phyloP scores from a whole-genome alignment of 164 flowering plant species.

The grape (Vitis vinifera) region DNA sequence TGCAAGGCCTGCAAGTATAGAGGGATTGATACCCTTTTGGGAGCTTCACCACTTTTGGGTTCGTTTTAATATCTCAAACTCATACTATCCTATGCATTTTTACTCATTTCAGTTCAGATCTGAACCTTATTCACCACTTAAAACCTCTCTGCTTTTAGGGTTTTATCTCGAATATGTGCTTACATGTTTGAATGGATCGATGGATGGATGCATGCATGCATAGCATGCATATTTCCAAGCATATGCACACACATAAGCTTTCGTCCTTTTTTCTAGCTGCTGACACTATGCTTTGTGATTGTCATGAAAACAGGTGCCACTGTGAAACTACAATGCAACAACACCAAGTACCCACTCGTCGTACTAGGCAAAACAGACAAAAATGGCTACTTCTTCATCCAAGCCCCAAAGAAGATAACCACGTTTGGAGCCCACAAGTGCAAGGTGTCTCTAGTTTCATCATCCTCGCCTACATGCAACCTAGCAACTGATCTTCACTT shows the following conservation, averaged over 20 bases:
- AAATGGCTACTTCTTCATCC: conserved; percentile 66
- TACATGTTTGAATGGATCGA: too few relatives aligned
- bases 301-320: conserved; percentile 46
- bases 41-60: conserved; percentile 53
- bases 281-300: neutral
- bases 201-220: too few relatives aligned
- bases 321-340: conserved; percentile 60
- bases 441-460: conserved; percentile 41
- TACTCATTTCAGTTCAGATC: too few relatives aligned
- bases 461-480: conserved; percentile 35
- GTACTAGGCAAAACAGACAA: conserved; percentile 48
- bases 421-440: conserved; percentile 51
- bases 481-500: conserved; percentile 40
- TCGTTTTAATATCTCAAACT: conserved; percentile 1
- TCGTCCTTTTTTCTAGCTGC: neutral
- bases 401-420: conserved; percentile 44
- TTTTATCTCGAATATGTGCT: too few relatives aligned
- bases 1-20: conserved; percentile 66
- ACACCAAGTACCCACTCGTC: conserved; percentile 29
- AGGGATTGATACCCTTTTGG: conserved; percentile 39
- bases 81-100: too few relatives aligned
- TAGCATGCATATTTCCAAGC: too few relatives aligned
- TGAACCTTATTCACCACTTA: too few relatives aligned
- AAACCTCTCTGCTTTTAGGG: too few relatives aligned
- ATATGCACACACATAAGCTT: too few relatives aligned